Evolutionary conservation across 192 early-diverging fungal genomes (phyloP).

Genomic region (Radiomyces spectabilis): DNA sequence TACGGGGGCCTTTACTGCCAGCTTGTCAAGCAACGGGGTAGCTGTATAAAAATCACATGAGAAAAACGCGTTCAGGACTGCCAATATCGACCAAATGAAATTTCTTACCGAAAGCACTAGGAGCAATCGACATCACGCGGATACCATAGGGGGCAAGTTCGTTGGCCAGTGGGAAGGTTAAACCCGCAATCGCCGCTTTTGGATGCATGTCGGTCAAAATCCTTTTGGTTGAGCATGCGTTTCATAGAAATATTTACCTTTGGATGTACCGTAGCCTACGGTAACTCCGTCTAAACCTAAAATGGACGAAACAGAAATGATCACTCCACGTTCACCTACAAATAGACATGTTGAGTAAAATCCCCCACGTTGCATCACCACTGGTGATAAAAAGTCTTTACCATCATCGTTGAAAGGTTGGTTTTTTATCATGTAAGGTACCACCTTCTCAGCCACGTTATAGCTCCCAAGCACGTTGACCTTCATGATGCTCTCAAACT

Average conservation of each 20-base stretch:
- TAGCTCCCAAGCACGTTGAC: conserved; percentile 21
- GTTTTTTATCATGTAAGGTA: conserved; percentile 5
- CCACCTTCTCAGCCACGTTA: conserved; percentile 19
- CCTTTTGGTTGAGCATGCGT: background rate
- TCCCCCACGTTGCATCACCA: no score
- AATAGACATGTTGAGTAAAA: background rate
- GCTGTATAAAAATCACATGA: no score
- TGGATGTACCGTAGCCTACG: conserved; percentile 21
- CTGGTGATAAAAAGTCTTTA: no score
- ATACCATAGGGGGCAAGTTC: conserved; percentile 34
- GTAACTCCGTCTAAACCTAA: conserved; percentile 19
- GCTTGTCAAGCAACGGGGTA: no score
- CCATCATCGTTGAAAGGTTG: conserved; percentile 7
- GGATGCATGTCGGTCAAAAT: no score
- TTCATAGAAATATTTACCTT: conserved; percentile 16
- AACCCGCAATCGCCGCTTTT: conserved; percentile 30
- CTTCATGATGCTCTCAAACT: conserved; percentile 13
- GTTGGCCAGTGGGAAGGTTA: conserved; percentile 42
- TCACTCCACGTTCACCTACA: conserved; percentile 17
- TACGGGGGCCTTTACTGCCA: conserved; percentile 10
- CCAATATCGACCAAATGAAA: background rate
- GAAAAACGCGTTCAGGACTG: background rate
- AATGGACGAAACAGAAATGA: conserved; percentile 20
- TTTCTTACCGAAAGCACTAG: conserved; percentile 17
- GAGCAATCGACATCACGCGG: conserved; percentile 36